Evolutionary conservation across 768 basidiomycete genomes (phyloP), one percentile per base, ranked within the genome.

Genomic region (Rhodosporidiobolus sp.): DNA sequence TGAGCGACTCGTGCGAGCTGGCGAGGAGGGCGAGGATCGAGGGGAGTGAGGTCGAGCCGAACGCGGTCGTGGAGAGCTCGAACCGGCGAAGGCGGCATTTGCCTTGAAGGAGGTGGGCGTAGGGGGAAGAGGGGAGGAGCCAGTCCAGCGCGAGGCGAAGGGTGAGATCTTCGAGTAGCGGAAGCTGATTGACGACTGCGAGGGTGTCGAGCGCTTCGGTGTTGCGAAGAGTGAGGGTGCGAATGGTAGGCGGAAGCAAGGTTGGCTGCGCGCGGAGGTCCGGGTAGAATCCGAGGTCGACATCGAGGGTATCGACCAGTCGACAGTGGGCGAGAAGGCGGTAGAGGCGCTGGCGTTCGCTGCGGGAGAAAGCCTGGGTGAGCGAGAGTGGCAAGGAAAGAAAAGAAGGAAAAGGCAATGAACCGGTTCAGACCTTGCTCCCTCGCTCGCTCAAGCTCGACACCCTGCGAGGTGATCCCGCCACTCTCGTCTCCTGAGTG

Each of bases 21-120:
- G 45, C 50, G 26, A 75, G 70, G 14, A 75, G 64, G 16, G 58
- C 22, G 9, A 65, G 55, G 54, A 75, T 24, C 17, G 67, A 60
- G 8, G 45, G 16, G 20, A 69, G 45, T 14, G 49, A 50, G 7
- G 74, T 63, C 16, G 59, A 32, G 7, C 67, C 74, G 70, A 71
- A 75, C 0, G 67, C 69, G 0, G 70, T 72, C 26, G 70, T 65
- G 2, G 74, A 75, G 34, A 75, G 74, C 57, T 75, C 74, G 61
- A 75, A 72, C 10, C 45, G 50, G 1, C 30, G 32, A 34, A 75
- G 70, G 11, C 53, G 49, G 28, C 60, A 60, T 5, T 69, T 38
- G 3, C n/a, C 55, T 6, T 24, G 24, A 4, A 19, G 34, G 7
- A 50, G 30, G 61, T 16, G 20, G 52, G 9, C 32, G 63, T 2